phyloP scores from a whole-genome alignment of 2,329 filamentous ascomycete genomes.

The Monosporascus ibericus region DNA sequence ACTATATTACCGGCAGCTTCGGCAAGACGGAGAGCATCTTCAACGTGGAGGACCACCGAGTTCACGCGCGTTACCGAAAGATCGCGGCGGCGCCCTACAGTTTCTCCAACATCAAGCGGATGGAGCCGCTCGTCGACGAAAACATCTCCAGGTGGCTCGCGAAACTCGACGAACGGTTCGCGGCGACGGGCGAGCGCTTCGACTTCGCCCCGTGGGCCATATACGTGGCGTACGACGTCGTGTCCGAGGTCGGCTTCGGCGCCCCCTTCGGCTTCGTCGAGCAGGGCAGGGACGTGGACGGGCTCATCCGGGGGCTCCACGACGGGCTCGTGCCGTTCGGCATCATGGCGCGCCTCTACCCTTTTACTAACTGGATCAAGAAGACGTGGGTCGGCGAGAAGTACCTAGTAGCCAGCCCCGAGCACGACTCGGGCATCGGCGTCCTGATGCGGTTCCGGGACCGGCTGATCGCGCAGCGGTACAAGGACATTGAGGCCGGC shows the following conservation, averaged over 20 bases:
- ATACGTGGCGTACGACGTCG: slow-evolving; percentile 52
- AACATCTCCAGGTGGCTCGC: slow-evolving; percentile 44
- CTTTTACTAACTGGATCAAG: slow-evolving; percentile 50
- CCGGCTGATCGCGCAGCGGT: slow-evolving; percentile 41
- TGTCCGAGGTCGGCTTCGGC: slow-evolving; percentile 50
- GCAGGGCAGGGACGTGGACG: slow-evolving; percentile 43
- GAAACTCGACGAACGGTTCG: slow-evolving; percentile 41
- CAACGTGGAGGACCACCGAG: slow-evolving; percentile 47
- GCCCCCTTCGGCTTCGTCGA: slow-evolving; percentile 50
- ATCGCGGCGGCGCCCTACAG: slow-evolving; percentile 48
- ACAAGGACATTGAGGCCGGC: slow-evolving; percentile 39
- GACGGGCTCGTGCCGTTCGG: slow-evolving; percentile 45
- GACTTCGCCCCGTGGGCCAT: slow-evolving; percentile 52
- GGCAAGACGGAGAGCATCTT: slow-evolving; percentile 50
- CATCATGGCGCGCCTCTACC: slow-evolving; percentile 44
- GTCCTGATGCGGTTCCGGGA: slow-evolving; percentile 53
- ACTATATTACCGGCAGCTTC: slow-evolving; percentile 54
- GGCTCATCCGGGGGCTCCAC: slow-evolving; percentile 49
- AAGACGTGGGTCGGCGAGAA: slow-evolving; percentile 40
- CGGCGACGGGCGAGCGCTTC: slow-evolving; percentile 35
- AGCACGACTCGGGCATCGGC: slow-evolving; percentile 48
- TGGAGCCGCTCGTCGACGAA: slow-evolving; percentile 50
- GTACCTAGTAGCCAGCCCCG: slow-evolving; percentile 46
- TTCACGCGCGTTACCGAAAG: slow-evolving; percentile 47
- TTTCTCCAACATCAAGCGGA: slow-evolving; percentile 51